A percentile compares a stretch with the other conserved stretches of the same genome.
Evolutionary conservation across 805 yeast species (phyloP).

Genomic region (Vanderwaltozyma yarrowii): DNA sequence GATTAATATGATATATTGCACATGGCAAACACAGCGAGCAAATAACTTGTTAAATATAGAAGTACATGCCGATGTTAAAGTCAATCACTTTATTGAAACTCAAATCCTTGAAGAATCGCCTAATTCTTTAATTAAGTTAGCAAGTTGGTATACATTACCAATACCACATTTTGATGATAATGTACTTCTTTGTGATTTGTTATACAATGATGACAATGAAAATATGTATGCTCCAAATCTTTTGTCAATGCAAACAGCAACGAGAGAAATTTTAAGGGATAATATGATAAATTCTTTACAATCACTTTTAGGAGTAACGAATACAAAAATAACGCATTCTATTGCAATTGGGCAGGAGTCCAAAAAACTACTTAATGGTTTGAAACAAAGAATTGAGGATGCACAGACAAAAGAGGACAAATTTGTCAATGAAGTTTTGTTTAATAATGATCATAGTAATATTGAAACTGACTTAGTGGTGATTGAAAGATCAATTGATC

Average conservation of each 20-base stretch:
- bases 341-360: conserved; percentile 21
- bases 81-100: conserved; percentile 16
- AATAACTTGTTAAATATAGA: conserved; percentile 5
- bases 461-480: conserved; percentile 63
- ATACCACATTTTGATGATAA: conserved; percentile 21
- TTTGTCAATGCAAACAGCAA: conserved; percentile 15
- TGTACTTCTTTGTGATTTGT: conserved; percentile 13
- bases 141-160: conserved; percentile 19
- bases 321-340: conserved; percentile 18
- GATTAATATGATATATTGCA: conserved; percentile 9
- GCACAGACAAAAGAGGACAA: conserved; percentile 9
- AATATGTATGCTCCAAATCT: conserved; percentile 18
- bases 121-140: conserved; percentile 4
- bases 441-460: conserved; percentile 31
- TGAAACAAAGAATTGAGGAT: conserved; percentile 11
- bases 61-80: background rate
- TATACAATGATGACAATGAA: conserved; percentile 18
- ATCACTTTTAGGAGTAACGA: conserved; percentile 13
- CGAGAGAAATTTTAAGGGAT: conserved; percentile 19
- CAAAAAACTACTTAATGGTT: conserved; percentile 9
- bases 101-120: conserved; percentile 8
- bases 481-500: conserved; percentile 70
- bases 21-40: conserved; percentile 12
- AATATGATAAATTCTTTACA: conserved; percentile 21
- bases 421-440: conserved; percentile 22